phyloP scores from a whole-genome alignment of 2,329 filamentous ascomycete genomes.

The Venturia aucupariae region DNA sequence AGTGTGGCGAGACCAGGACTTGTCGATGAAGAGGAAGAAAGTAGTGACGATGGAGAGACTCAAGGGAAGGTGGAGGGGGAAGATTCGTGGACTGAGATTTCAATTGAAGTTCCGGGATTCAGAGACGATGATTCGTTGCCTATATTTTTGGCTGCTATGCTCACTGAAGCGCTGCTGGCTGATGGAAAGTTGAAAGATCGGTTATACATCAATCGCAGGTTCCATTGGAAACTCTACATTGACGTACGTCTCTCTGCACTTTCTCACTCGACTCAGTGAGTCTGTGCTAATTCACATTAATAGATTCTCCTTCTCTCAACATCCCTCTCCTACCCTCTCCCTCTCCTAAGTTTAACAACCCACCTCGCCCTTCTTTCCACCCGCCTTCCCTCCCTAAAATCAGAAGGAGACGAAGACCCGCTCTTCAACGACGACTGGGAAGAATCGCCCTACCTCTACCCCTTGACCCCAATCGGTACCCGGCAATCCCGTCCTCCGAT shows the following conservation, averaged over 20 bases:
- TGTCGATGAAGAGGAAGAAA: slow-evolving; percentile 22
- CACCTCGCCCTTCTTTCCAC: slow-evolving; percentile 88
- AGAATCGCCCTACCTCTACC: slow-evolving; percentile 68
- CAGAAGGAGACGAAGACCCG: slow-evolving; percentile 87
- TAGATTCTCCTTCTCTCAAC: slow-evolving; percentile 90
- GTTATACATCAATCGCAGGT: slow-evolving; percentile 79
- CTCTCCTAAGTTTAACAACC: slow-evolving; percentile 82
- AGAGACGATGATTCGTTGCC: slow-evolving; percentile 86
- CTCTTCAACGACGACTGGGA: slow-evolving; percentile 98
- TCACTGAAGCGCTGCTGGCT: slow-evolving; percentile 74
- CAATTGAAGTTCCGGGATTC: slow-evolving; percentile 83
- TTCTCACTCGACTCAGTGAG: neutral
- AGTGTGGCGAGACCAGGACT: slow-evolving; percentile 4
- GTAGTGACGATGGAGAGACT: slow-evolving; percentile 31
- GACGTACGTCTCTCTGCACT: slow-evolving; percentile 55
- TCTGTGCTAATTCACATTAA: neutral
- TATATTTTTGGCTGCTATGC: slow-evolving; percentile 78
- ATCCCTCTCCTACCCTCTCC: slow-evolving; percentile 84
- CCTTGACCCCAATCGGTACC: slow-evolving; percentile 33
- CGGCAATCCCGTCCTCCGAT: slow-evolving; percentile 59
- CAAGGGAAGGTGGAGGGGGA: slow-evolving; percentile 31
- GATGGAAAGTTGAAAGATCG: slow-evolving; percentile 58
- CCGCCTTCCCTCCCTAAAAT: slow-evolving; percentile 73
- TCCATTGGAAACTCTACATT: slow-evolving; percentile 94
- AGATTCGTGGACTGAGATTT: slow-evolving; percentile 77